phyloP scores from a whole-genome alignment of 768 basidiomycete genomes.

The Podaxis sp. region DNA sequence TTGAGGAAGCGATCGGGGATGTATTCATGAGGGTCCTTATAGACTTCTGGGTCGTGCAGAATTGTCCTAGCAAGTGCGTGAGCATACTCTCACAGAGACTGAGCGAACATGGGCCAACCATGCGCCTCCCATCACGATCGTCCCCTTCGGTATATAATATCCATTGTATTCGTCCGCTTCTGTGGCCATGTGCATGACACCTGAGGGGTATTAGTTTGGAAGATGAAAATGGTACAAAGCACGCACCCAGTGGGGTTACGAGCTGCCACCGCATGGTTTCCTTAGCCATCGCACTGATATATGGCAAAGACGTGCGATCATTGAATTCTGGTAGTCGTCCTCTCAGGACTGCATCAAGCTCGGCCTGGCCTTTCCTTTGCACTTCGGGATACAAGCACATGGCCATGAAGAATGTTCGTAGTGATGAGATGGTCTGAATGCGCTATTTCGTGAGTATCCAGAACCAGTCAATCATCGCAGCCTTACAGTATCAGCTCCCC shows the following conservation, averaged over 20 bases:
- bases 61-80: constrained; percentile 10
- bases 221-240: neutral
- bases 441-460: neutral
- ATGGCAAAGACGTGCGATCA: constrained; percentile 29
- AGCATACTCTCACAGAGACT: neutral
- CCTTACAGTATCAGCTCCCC: constrained; percentile 14
- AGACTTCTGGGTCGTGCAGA: constrained; percentile 13
- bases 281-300: constrained; percentile 29
- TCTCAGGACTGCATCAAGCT: constrained; percentile 36
- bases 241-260: constrained; percentile 13
- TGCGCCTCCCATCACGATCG: constrained; percentile 13
- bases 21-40: constrained; percentile 8
- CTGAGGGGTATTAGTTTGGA: neutral
- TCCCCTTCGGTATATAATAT: constrained; percentile 15
- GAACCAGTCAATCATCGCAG: neutral
- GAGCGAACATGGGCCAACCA: constrained; percentile 5
- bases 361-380: constrained; percentile 32
- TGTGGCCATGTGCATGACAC: neutral
- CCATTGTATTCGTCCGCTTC: constrained; percentile 13
- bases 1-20: constrained; percentile 16
- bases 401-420: constrained; percentile 31
- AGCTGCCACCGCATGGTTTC: constrained; percentile 23
- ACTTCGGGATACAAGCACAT: constrained; percentile 34
- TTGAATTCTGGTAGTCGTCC: constrained; percentile 31
- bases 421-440: constrained; percentile 24